phyloP scores from a whole-genome alignment of 768 basidiomycete species.

The Tylopilus plumbeoviolaceoides region DNA sequence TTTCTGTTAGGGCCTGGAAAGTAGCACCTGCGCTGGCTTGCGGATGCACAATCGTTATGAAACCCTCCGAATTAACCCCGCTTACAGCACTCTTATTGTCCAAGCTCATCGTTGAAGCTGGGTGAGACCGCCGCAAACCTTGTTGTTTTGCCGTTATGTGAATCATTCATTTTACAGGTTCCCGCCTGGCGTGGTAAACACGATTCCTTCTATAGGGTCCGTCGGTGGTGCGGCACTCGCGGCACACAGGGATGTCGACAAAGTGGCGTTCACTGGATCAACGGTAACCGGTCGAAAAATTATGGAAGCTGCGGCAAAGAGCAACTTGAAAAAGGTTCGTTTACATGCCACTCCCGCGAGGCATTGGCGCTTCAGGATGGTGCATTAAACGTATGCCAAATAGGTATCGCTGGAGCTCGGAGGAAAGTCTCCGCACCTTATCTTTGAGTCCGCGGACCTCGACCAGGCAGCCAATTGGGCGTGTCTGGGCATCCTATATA shows the following conservation, averaged over 20 bases:
- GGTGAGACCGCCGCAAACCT: constrained; percentile 41
- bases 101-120: constrained; percentile 78
- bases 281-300: constrained; percentile 86
- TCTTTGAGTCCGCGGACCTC: constrained; percentile 89
- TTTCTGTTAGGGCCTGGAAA: constrained; percentile 70
- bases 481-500: constrained; percentile 81
- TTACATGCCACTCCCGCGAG: constrained; percentile 27
- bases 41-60: constrained; percentile 94
- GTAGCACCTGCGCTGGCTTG: constrained; percentile 88
- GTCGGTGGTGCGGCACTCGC: constrained; percentile 85
- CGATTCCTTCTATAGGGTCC: constrained; percentile 75
- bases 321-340: constrained; percentile 86
- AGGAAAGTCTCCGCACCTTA: constrained; percentile 85
- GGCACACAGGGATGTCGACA: constrained; percentile 81
- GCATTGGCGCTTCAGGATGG: constrained; percentile 10
- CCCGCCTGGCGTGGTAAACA: constrained; percentile 89
- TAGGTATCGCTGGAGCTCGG: constrained; percentile 91
- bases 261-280: constrained; percentile 94
- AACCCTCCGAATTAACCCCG: constrained; percentile 86
- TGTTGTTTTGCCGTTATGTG: constrained; percentile 10
- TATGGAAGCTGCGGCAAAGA: constrained; percentile 88
- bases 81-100: constrained; percentile 81
- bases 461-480: constrained; percentile 85
- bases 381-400: constrained; percentile 10
- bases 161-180: constrained; percentile 46